Conservation (phyloP, 2,329 filamentous ascomycete species). For the Chaetomium globosum region DNA sequence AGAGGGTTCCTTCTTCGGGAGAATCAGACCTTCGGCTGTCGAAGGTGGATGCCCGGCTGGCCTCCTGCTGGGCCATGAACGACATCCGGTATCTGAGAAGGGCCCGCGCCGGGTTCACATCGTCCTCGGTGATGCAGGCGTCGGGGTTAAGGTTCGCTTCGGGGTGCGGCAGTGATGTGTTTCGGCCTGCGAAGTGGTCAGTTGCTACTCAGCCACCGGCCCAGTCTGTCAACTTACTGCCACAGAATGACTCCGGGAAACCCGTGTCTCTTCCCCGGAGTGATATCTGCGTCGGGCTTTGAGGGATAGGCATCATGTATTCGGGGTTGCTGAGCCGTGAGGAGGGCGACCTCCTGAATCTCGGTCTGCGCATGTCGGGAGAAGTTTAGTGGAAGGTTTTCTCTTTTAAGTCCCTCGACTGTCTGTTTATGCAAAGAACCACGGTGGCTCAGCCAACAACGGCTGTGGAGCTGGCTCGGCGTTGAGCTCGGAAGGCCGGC, state of each 20-base stretch:
- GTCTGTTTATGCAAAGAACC: not conserved
- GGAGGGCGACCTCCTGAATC: slow-evolving; percentile 27
- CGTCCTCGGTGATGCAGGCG: slow-evolving; percentile 59
- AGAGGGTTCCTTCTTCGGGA: slow-evolving; percentile 17
- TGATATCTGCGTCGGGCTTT: slow-evolving; percentile 28
- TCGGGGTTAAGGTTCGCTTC: slow-evolving; percentile 61
- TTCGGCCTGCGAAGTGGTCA: slow-evolving; percentile 45
- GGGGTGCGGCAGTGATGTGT: slow-evolving; percentile 64
- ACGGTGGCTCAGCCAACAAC: slow-evolving; percentile 3
- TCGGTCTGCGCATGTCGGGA: slow-evolving; percentile 34
- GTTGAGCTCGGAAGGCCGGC: slow-evolving; percentile 15
- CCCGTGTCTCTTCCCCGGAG: slow-evolving; percentile 49
- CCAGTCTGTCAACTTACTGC: slow-evolving; percentile 43
- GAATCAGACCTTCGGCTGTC: slow-evolving; percentile 1
- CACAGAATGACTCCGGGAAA: slow-evolving; percentile 56
- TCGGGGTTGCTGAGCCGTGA: slow-evolving; percentile 28
- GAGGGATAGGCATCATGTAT: slow-evolving; percentile 26
- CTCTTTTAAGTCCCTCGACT: not conserved
- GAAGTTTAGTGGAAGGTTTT: slow-evolving; percentile 17
- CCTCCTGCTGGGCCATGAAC: slow-evolving; percentile 42
- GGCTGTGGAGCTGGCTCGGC: slow-evolving; percentile 20
- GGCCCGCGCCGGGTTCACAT: slow-evolving; percentile 51
- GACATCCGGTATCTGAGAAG: slow-evolving; percentile 50
- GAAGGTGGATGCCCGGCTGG: slow-evolving; percentile 19
- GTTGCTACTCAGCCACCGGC: not conserved